A percentile compares a stretch with the other conserved stretches of the same genome.
Conservation (phyloP, 306 rosid genomes). For the cucumber (Cucumis sativus) region DNA sequence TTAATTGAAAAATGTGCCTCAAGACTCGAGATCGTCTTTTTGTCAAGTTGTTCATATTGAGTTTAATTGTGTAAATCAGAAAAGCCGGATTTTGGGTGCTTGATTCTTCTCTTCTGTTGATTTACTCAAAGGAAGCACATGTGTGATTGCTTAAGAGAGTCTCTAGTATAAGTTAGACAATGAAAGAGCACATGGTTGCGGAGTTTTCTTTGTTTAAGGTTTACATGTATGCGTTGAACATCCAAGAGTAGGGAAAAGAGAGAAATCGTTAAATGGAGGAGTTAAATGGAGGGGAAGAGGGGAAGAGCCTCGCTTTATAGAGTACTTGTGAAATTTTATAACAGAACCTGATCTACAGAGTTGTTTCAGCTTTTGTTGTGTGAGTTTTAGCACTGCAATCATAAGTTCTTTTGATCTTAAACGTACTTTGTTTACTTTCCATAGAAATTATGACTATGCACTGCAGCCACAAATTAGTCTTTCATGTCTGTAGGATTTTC, state of each 20-base stretch:
- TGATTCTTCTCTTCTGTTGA: background rate
- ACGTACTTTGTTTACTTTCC: background rate
- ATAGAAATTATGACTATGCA: background rate
- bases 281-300: too few species aligned
- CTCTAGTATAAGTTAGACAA: background rate
- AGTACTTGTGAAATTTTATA: background rate
- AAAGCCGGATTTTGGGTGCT: slow-evolving; percentile 1
- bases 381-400: background rate
- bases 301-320: background rate
- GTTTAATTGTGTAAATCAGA: background rate
- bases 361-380: background rate
- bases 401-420: background rate
- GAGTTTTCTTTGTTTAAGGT: slow-evolving; percentile 8
- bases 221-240: slow-evolving; percentile 11
- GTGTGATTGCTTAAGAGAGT: slow-evolving; percentile 23
- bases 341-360: background rate
- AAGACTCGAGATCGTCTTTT: background rate
- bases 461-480: background rate
- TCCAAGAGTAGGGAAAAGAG: background rate
- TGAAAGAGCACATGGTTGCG: slow-evolving; percentile 9
- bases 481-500: background rate
- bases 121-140: slow-evolving; percentile 18
- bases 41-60: background rate
- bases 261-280: background rate
- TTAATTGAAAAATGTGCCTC: slow-evolving; percentile 4